These are phyloP conservation scores for Scheffersomyces cryptocercus DNA, from an alignment of 1,139 yeast species.

Conservation along the genomic window DNA sequence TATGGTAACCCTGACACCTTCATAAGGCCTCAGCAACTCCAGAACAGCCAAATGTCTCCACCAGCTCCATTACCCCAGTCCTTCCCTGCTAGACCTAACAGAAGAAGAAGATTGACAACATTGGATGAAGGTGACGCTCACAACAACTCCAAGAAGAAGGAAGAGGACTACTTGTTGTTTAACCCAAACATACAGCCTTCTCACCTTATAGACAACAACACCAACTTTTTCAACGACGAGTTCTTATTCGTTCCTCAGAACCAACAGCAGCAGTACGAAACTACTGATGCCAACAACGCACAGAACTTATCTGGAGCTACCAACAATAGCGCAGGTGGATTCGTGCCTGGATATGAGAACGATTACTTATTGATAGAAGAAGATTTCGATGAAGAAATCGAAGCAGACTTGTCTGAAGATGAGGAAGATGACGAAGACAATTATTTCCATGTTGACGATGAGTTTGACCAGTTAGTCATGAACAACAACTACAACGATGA, in stretches of 20 bases:
- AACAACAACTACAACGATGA: slow-evolving; percentile 13
- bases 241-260: slow-evolving; percentile 27
- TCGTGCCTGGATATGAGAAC: slow-evolving; percentile 37
- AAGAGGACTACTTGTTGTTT: slow-evolving; percentile 41
- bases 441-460: slow-evolving; percentile 38
- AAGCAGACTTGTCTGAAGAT: slow-evolving; percentile 54
- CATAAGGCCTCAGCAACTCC: slow-evolving; percentile 11
- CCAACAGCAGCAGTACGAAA: slow-evolving; percentile 8
- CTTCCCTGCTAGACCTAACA: slow-evolving; percentile 14
- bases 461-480: slow-evolving; percentile 36
- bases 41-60: slow-evolving; percentile 16
- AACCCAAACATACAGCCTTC: slow-evolving; percentile 49
- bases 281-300: slow-evolving; percentile 9
- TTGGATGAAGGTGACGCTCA: slow-evolving; percentile 25
- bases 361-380: slow-evolving; percentile 38
- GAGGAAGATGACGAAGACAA: slow-evolving; percentile 41
- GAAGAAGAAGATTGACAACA: slow-evolving; percentile 40
- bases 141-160: slow-evolving; percentile 22
- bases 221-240: slow-evolving; percentile 15
- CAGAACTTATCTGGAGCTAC: slow-evolving; percentile 9
- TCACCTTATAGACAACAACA: slow-evolving; percentile 30
- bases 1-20: slow-evolving; percentile 41
- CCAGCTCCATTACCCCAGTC: slow-evolving; percentile 13
- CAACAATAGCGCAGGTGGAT: slow-evolving; percentile 8
- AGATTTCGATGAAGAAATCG: slow-evolving; percentile 36